Conservation (phyloP, 1,284 basidiomycete genomes). For the Sporisorium reilianum region DNA sequence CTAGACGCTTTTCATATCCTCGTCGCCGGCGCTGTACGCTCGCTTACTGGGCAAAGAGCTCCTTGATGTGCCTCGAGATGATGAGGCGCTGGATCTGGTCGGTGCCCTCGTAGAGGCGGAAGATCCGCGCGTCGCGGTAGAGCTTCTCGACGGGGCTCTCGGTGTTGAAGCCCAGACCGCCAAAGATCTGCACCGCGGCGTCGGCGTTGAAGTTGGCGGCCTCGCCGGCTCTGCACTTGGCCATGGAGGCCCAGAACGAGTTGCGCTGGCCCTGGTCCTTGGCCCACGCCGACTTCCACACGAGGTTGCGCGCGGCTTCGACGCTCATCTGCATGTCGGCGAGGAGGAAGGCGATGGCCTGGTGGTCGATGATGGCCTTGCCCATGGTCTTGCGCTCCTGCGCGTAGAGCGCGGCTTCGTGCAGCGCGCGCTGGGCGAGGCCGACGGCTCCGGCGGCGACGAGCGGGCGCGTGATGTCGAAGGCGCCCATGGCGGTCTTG, state of each 20-base stretch:
- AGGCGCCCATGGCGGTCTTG: conserved; percentile 74
- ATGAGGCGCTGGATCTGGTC: conserved; percentile 67
- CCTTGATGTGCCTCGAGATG: conserved; percentile 64
- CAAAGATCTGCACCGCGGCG: conserved; percentile 71
- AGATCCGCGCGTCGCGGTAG: conserved; percentile 70
- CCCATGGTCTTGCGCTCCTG: conserved; percentile 75
- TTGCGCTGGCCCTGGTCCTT: conserved; percentile 73
- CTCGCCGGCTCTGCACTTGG: conserved; percentile 72
- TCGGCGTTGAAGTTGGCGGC: conserved; percentile 61
- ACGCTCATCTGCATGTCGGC: conserved; percentile 74
- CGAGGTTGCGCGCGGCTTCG: conserved; percentile 72
- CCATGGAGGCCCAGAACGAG: conserved; percentile 74
- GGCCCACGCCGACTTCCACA: conserved; percentile 72
- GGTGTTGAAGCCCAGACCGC: conserved; percentile 73
- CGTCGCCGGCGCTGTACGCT: too few relatives aligned
- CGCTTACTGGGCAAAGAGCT: conserved; percentile 54
- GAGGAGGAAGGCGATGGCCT: conserved; percentile 74
- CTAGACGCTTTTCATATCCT: too few relatives aligned
- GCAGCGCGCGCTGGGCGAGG: conserved; percentile 73
- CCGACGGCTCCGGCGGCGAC: conserved; percentile 74
- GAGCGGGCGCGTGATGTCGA: conserved; percentile 72
- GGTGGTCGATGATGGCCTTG: conserved; percentile 74
- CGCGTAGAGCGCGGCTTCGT: conserved; percentile 74
- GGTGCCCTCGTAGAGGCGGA: conserved; percentile 66
- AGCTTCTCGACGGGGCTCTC: conserved; percentile 75